phyloP scores from a whole-genome alignment of 2,329 filamentous ascomycete species.

The Dothiorella sarmentorum region DNA sequence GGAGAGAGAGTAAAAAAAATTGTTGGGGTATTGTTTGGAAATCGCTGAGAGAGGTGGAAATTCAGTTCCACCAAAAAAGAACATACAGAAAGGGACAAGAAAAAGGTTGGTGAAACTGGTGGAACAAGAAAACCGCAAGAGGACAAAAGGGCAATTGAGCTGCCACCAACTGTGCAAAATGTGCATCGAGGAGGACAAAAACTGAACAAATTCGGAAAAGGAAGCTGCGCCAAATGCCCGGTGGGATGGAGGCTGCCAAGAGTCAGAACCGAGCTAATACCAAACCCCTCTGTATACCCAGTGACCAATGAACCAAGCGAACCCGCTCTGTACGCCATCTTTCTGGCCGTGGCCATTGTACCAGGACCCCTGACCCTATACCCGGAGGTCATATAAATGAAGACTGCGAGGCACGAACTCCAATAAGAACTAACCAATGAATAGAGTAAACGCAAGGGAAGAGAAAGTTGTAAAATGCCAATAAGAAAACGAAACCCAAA shows the following conservation, averaged over 20 bases:
- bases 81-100: not conserved
- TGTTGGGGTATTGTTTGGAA: slow-evolving; percentile 11
- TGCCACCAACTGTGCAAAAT: not conserved
- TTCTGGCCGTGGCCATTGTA: not conserved
- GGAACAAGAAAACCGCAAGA: not conserved
- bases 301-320: slow-evolving; percentile 5
- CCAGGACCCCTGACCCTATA: not conserved
- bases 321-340: slow-evolving; percentile 10
- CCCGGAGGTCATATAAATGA: not conserved
- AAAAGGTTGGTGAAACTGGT: not conserved
- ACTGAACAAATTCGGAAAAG: not conserved
- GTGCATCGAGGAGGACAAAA: not conserved
- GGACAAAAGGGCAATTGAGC: no score
- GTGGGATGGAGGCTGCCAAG: not conserved
- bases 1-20: slow-evolving; percentile 10
- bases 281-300: not conserved
- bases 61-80: not conserved
- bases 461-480: not conserved
- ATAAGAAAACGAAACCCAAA: no score
- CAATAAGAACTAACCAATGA: not conserved
- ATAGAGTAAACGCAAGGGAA: not conserved
- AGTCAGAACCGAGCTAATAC: not conserved
- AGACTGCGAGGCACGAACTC: not conserved
- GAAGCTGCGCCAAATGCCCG: not conserved
- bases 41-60: not conserved